Percentiles rank a stretch among this genome's conserved stretches.
Evolutionary conservation across 1,139 yeast genomes (phyloP).

Genomic region (Zhuliangozyma blackwelliae): DNA sequence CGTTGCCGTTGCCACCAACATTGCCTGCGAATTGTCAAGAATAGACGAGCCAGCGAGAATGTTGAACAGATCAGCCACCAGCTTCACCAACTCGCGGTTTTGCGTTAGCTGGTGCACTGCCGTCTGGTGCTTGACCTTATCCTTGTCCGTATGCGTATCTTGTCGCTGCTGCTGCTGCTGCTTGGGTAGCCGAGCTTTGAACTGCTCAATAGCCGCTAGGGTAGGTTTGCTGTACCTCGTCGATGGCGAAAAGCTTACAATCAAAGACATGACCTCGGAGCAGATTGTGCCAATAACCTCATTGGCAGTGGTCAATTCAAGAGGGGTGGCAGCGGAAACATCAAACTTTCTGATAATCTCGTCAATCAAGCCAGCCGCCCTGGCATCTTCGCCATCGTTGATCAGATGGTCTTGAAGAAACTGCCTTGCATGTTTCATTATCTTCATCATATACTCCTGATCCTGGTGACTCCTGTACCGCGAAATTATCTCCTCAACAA

Average conservation of each 20-base stretch:
- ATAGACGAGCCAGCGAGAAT: slow-evolving; percentile 31
- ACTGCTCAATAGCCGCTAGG: slow-evolving; percentile 19
- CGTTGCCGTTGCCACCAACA: slow-evolving; percentile 39
- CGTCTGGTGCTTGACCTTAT: no score
- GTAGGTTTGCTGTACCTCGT: slow-evolving; percentile 15
- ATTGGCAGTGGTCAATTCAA: slow-evolving; percentile 7
- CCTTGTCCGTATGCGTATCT: no score
- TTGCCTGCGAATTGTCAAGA: slow-evolving; percentile 33
- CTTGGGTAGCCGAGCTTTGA: slow-evolving; percentile 55
- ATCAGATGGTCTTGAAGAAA: slow-evolving; percentile 20
- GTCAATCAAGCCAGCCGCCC: slow-evolving; percentile 23
- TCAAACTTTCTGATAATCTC: slow-evolving; percentile 22
- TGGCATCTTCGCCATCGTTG: slow-evolving; percentile 1
- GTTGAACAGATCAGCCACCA: slow-evolving; percentile 33
- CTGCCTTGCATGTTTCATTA: slow-evolving; percentile 37
- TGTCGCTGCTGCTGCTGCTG: slow-evolving; percentile 6
- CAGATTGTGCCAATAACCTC: background rate
- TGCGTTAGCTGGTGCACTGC: slow-evolving; percentile 3
- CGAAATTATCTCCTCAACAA: slow-evolving; percentile 19
- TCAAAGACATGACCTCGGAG: slow-evolving; percentile 24
- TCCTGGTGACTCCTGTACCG: slow-evolving; percentile 23
- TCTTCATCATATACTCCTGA: slow-evolving; percentile 25
- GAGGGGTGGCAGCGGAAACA: slow-evolving; percentile 1
- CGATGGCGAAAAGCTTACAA: slow-evolving; percentile 21
- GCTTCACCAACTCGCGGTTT: slow-evolving; percentile 20